Evolutionary conservation across 306 rosid species (phyloP).

Genomic region (Acacia acuminata): DNA sequence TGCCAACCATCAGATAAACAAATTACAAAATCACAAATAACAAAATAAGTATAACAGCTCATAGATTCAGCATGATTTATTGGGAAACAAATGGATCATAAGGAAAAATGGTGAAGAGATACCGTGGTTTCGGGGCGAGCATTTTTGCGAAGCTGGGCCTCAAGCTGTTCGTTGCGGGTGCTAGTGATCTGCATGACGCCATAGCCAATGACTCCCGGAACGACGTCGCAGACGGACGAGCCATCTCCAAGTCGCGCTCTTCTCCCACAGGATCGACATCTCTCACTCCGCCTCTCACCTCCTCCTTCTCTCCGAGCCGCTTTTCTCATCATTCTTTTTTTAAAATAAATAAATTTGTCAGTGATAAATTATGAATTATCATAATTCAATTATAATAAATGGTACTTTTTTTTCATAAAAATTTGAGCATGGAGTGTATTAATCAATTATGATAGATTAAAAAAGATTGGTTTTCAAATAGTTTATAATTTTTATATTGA

Average conservation of each 20-base stretch:
- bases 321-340: too few species aligned
- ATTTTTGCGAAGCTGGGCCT: slow-evolving; percentile 72
- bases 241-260: slow-evolving; percentile 74
- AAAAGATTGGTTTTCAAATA: too few species aligned
- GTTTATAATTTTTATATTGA: too few species aligned
- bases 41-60: not conserved
- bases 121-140: slow-evolving; percentile 85
- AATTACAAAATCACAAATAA: not conserved
- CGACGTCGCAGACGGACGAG: slow-evolving; percentile 79
- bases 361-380: too few species aligned
- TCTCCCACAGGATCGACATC: slow-evolving; percentile 72
- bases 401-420: too few species aligned
- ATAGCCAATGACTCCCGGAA: slow-evolving; percentile 80
- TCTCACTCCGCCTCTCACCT: not conserved
- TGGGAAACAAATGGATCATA: not conserved
- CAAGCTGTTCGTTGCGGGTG: slow-evolving; percentile 70
- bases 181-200: slow-evolving; percentile 77
- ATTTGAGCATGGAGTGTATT: too few species aligned
- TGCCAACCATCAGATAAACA: not conserved
- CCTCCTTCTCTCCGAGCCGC: not conserved
- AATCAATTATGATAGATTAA: too few species aligned
- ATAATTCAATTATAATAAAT: too few species aligned
- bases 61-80: not conserved
- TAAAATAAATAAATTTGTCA: too few species aligned
- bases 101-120: not conserved